Base-by-base conservation (phyloP, 1,284 basidiomycete species). In the Leccinum huronense region DNA sequence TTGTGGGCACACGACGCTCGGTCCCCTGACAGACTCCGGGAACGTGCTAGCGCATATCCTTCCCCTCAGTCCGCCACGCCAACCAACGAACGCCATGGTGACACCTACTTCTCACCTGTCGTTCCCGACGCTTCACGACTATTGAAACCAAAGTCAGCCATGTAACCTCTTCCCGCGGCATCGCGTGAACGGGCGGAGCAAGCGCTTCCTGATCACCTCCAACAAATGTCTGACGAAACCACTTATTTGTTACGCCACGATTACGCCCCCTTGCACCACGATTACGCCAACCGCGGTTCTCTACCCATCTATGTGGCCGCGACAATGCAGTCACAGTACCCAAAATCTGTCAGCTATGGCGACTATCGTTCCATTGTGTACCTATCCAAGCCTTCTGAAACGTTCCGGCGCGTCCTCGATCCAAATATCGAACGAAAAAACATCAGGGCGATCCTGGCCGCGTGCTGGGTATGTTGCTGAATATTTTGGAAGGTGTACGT, bases 401-500 rank as follows among this genome's bases (percentile, higher is more conserved):
- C 63, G 2, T 59, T 69, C 31, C 59, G 60, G 23, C 59, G 31
- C 9, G 6, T 66, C n/a, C 57, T 69, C n/a, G 64, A 63, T 57
- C 66, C 69, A 23, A 62, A 69, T 42, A 31, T 77, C 0, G 69
- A 61, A 70, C 74, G 42, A 77, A 80, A 42, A 79, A 84, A 3
- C 66, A 13, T 84, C 9, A 80, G 78, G 61, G 81, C 86, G 0
- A 70, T 95, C 19, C 96, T 96, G 0, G 93, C 95, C 0, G 94
- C 10, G 75, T 96, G 11, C 81, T 98, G 9, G 96, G 96, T 3
- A 84, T 89, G 67, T 78, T 98, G 55, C 80, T 99, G 67, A 99
- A 99, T 73, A 85, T 98, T 54, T 81, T 99, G 30, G 97, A 99
- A 73, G 97, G 95, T 95, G 90, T 91, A 75, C 78, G 91, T 84